Evolutionary conservation across 1,284 basidiomycete genomes (phyloP), one percentile per base, ranked within the genome.

Genomic region (Acaromyces ingoldii): DNA sequence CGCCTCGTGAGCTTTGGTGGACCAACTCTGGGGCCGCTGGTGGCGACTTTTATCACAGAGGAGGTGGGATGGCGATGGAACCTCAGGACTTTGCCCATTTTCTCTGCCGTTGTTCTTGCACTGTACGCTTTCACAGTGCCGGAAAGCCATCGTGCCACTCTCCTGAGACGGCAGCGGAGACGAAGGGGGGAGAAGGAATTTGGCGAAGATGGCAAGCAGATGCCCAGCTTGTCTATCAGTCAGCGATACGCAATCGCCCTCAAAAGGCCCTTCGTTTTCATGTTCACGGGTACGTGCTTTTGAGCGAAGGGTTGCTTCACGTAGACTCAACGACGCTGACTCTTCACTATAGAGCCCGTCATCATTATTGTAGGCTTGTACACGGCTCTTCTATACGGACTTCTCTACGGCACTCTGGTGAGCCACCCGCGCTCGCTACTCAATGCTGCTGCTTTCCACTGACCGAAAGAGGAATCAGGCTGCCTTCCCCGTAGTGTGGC

Each of bases 381-480:
- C 37, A 60, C 58, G 2, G 24, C 55, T 11, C 28, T 60, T 25
- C 44, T 60, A 4, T 60, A 60, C 25, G 58, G 58, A 2, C 34
- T 60, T n/a, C 37, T 60, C 28, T 60, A 60, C 48, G 58, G 58
- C 24, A 46, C 49, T 0, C 48, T 60, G 9, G n/a, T n/a, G n/a
- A n/a, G n/a, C n/a, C n/a, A n/a, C n/a, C n/a, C n/a, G n/a, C n/a
- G n/a, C n/a, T n/a, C n/a, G n/a, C n/a, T n/a, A n/a, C n/a, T n/a
- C n/a, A n/a, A n/a, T n/a, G n/a, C n/a, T n/a, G n/a, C n/a, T n/a
- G n/a, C n/a, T n/a, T n/a, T n/a, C n/a, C n/a, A n/a, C n/a, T n/a
- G n/a, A n/a, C n/a, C n/a, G n/a, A n/a, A n/a, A n/a, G n/a, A n/a
- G n/a, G n/a, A n/a, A n/a, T n/a, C n/a, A n/a, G n/a, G 42, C 50